phyloP scores from a whole-genome alignment of 495 filamentous ascomycete genomes.

The Neurospora sp. region DNA sequence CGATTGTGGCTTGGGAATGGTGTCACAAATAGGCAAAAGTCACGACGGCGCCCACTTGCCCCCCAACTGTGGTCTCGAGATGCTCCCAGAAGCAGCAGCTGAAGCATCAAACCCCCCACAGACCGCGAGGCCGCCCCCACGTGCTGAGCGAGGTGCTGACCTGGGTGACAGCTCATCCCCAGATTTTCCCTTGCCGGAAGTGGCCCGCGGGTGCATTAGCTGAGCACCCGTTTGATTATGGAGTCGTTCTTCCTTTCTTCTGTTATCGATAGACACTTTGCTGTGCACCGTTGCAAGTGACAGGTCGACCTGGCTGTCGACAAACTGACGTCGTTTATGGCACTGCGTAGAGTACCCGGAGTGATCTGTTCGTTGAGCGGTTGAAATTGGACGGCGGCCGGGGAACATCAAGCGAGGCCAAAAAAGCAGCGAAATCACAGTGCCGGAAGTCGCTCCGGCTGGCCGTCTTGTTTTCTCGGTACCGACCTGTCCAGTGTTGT shows the following conservation, averaged over 20 bases:
- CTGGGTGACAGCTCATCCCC: neutral
- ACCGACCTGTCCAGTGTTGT: neutral
- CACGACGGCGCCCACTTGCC: neutral
- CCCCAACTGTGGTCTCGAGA: neutral
- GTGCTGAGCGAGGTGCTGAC: neutral
- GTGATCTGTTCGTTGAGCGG: neutral
- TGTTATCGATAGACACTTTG: neutral
- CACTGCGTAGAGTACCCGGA: neutral
- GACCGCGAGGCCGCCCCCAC: neutral
- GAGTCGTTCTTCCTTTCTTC: neutral
- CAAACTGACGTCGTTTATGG: neutral
- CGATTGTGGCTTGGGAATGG: neutral
- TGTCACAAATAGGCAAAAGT: neutral
- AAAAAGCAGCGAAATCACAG: neutral
- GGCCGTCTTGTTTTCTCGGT: neutral
- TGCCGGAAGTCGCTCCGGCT: neutral
- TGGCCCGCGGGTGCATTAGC: neutral
- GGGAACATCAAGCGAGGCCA: neutral
- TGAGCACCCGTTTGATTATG: neutral
- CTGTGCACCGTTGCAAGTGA: neutral
- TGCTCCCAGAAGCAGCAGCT: neutral
- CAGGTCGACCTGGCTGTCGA: neutral
- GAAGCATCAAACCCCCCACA: neutral
- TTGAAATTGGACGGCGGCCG: neutral
- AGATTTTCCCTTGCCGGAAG: neutral